Percentiles rank a stretch among this genome's conserved stretches.
Evolutionary conservation across 805 yeast species (phyloP).

Genomic region (Millerago galiae): DNA sequence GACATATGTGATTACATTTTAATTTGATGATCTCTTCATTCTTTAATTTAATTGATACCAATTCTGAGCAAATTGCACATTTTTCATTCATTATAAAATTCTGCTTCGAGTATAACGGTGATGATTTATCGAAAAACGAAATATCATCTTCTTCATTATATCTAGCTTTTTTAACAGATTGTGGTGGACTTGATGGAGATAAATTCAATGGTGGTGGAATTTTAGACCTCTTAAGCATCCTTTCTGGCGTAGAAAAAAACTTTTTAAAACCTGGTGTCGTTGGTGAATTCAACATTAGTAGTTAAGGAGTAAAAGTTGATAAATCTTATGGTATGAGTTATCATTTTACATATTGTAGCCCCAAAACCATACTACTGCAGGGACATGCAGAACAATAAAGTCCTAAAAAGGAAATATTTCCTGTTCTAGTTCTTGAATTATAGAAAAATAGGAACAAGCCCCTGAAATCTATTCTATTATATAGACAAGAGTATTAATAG

Average conservation of each 20-base stretch:
- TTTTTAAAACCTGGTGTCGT: background rate
- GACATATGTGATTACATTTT: constrained; percentile 38
- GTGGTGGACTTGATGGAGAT: background rate
- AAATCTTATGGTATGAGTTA: no score
- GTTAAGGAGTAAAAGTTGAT: background rate
- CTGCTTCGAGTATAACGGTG: constrained; percentile 8
- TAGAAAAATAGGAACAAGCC: no score
- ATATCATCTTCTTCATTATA: background rate
- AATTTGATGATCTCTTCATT: constrained; percentile 39
- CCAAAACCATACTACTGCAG: no score
- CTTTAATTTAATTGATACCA: constrained; percentile 29
- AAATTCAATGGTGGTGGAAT: background rate
- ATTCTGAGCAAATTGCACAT: constrained; percentile 42
- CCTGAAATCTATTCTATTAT: no score
- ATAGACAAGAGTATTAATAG: no score
- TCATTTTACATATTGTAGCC: no score
- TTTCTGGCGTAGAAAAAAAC: background rate
- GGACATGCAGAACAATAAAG: no score
- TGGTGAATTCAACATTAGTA: background rate
- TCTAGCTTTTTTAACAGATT: background rate
- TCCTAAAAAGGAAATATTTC: no score
- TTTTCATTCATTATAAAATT: constrained; percentile 19
- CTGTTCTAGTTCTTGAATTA: no score
- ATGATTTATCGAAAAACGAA: constrained; percentile 1
- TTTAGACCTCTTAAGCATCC: background rate